Percentiles rank a stretch among this genome's conserved stretches.
Evolutionary conservation across 352 stramenopile species (phyloP).

Genomic region (Phytophthora cactorum): DNA sequence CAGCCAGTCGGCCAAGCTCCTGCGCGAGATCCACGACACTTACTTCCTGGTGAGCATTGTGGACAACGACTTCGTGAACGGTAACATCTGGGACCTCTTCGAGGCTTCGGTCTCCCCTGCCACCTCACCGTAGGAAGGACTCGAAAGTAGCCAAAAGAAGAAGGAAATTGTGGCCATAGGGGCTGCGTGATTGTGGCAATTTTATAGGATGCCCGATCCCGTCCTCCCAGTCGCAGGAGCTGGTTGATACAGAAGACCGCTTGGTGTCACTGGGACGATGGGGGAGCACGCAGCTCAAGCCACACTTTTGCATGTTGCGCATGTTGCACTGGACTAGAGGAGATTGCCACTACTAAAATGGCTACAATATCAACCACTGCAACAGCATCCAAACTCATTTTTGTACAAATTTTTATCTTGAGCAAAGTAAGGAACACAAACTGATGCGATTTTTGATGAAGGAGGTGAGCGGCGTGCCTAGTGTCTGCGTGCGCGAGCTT

Average conservation of each 20-base stretch:
- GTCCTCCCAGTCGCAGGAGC: slow-evolving; percentile 50
- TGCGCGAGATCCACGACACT: slow-evolving; percentile 96
- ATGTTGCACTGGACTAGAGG: slow-evolving; percentile 32
- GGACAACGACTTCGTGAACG: slow-evolving; percentile 97
- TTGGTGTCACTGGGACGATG: slow-evolving; percentile 52
- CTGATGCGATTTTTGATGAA: slow-evolving; percentile 8
- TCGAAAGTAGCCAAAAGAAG: not conserved
- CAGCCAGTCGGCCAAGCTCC: slow-evolving; percentile 87
- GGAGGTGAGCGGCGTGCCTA: slow-evolving; percentile 32
- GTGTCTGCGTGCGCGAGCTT: slow-evolving; percentile 55
- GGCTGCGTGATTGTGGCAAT: slow-evolving; percentile 29
- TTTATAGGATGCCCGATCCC: slow-evolving; percentile 25
- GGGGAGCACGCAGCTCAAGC: slow-evolving; percentile 24
- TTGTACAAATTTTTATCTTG: slow-evolving; percentile 19
- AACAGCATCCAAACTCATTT: slow-evolving; percentile 7
- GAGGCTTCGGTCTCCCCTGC: slow-evolving; percentile 30
- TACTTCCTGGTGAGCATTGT: slow-evolving; percentile 99
- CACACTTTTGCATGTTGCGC: slow-evolving; percentile 25
- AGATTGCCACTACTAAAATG: slow-evolving; percentile 24
- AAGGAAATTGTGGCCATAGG: slow-evolving; percentile 7
- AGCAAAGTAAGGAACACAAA: slow-evolving; percentile 13
- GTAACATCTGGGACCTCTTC: slow-evolving; percentile 88
- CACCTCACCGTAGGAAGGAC: slow-evolving; percentile 27
- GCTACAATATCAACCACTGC: slow-evolving; percentile 33
- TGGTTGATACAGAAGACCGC: slow-evolving; percentile 33